Base-by-base conservation (phyloP, 306 rosid genomes). In the Clitoria ternatea region DNA sequence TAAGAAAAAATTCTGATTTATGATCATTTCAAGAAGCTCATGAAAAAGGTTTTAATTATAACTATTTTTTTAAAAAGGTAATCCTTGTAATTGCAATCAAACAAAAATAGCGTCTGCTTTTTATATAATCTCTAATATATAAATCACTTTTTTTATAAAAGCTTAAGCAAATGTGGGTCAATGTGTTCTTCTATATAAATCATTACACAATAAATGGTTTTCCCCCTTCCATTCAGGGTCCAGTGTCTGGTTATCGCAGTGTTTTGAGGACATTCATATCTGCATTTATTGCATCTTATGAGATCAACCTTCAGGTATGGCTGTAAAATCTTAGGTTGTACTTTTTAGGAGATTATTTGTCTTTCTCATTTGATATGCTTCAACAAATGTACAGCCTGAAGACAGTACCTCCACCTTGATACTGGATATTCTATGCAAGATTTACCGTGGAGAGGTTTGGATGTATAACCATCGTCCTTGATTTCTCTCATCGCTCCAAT, bases 371-470 rank as follows among this genome's bases (percentile, higher is more conserved):
- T 75, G 78, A 48, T 61, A 27, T 77, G 40, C 57, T 84, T 66
- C 80, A 30, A 66, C 43, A 20, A 61, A 62, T 40, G 55, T 80
- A 84, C 97, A 90, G 97, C 74, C 77, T 57, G 96, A 86, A 66
- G 92, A 88, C 77, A 66, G 74, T 59, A 87, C 85, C 61, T 72
- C 80, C 40, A 32, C 70, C 66, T 78, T 85, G 82, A 82, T 93
- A 75, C 72, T 93, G 86, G 97, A 90, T 74, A 87, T 93, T 59
- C 86, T 93, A 52, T 93, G 96, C 87, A 90, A 87, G 84, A 79
- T 90, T 49, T 93, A 90, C 66, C 87, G 86, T 48, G 97, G 98
- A 85, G 97, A 93, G 98, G 98, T 93, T 82, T 84, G 96, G 82
- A 85, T 77, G 84, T 80, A 50, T 76, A 61, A 72, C 73, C 43